These are phyloP conservation scores for Claviceps pazoutovae DNA, from an alignment of 2,329 filamentous ascomycete genomes.

Conservation along the genomic window DNA sequence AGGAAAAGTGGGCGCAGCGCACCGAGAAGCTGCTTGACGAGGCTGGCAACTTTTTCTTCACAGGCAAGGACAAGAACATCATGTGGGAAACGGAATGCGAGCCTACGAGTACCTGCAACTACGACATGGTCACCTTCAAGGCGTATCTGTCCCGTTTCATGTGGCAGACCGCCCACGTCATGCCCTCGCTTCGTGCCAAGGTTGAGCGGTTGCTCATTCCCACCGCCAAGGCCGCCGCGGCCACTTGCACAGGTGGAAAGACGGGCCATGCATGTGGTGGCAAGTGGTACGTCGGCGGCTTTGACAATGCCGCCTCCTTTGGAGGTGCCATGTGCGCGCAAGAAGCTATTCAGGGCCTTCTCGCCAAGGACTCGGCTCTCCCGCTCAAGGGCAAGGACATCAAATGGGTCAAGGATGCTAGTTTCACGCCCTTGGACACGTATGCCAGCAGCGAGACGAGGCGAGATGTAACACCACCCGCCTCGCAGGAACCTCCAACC, in stretches of 20 bases:
- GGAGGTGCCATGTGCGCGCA: conserved; percentile 53
- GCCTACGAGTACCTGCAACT: conserved; percentile 38
- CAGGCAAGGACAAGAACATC: conserved; percentile 39
- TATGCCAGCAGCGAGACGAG: conserved; percentile 6
- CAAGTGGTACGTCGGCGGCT: conserved; percentile 46
- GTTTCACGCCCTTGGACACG: conserved; percentile 10
- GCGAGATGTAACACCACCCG: background rate
- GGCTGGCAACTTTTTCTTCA: conserved; percentile 39
- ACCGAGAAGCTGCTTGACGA: conserved; percentile 37
- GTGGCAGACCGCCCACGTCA: conserved; percentile 41
- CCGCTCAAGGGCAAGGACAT: conserved; percentile 36
- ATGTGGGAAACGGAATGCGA: conserved; percentile 59
- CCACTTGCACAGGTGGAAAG: conserved; percentile 41
- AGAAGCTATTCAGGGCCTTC: conserved; percentile 46
- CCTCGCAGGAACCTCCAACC: background rate
- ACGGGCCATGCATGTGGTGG: conserved; percentile 42
- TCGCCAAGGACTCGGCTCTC: conserved; percentile 27
- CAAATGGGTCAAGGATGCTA: conserved; percentile 14
- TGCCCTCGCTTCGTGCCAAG: conserved; percentile 35
- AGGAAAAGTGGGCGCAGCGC: conserved; percentile 39
- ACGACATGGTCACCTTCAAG: conserved; percentile 55
- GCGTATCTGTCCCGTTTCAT: conserved; percentile 52
- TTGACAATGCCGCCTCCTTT: conserved; percentile 39
- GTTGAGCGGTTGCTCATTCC: conserved; percentile 35
- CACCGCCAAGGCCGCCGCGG: conserved; percentile 41